These are phyloP conservation scores for Dothideomycetes sp. DNA, from an alignment of 2,329 filamentous ascomycete genomes.

Conservation along the genomic window DNA sequence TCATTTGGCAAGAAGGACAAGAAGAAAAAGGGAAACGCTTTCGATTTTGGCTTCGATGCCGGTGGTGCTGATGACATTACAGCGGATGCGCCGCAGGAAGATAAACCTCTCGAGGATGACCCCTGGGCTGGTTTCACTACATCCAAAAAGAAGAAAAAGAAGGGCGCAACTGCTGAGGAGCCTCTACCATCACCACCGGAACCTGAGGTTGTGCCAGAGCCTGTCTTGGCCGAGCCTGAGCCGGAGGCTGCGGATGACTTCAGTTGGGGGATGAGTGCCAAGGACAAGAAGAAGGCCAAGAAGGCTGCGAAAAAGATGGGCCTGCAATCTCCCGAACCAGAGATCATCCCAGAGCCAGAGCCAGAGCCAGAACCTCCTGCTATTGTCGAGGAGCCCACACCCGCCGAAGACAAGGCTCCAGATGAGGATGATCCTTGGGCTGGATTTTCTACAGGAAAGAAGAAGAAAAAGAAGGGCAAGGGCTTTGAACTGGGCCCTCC, in stretches of 20 bases:
- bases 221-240: constrained; percentile 24
- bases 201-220: constrained; percentile 1
- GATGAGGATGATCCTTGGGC: constrained; percentile 22
- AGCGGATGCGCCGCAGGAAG: constrained; percentile 13
- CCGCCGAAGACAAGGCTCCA: too few species aligned
- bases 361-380: constrained; percentile 21
- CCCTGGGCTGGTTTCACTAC: constrained; percentile 19
- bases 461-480: constrained; percentile 44
- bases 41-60: constrained; percentile 9
- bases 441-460: constrained; percentile 33
- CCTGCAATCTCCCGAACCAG: constrained; percentile 19
- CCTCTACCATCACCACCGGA: constrained; percentile 5
- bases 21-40: constrained; percentile 19
- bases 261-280: constrained; percentile 24
- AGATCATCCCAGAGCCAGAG: constrained; percentile 17
- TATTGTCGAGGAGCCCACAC: neutral
- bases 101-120: constrained; percentile 21
- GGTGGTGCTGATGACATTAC: constrained; percentile 4
- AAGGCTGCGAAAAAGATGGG: constrained; percentile 36
- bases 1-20: constrained; percentile 22
- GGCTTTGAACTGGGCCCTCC: too few species aligned
- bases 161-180: constrained; percentile 13
- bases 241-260: constrained; percentile 24
- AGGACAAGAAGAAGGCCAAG: constrained; percentile 36
- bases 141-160: constrained; percentile 30